These are phyloP conservation scores for Clarireedia sp. DNA, from an alignment of 2,329 filamentous ascomycete genomes.

Conservation along the genomic window DNA sequence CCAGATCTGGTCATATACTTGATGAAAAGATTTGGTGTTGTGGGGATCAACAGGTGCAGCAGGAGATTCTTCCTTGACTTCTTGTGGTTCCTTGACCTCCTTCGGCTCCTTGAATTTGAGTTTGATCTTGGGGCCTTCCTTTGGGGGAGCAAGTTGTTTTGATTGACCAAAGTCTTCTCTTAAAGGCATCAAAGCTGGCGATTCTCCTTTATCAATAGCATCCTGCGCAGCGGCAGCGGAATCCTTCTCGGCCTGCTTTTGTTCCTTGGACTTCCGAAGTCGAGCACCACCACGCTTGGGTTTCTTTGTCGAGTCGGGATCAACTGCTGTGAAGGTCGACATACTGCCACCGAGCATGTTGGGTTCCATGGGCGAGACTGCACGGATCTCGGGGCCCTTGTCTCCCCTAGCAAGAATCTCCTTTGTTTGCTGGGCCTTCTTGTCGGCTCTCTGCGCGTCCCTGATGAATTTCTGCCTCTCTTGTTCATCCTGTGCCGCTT, in stretches of 20 bases:
- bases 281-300: slow-evolving; percentile 47
- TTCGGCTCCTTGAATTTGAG: slow-evolving; percentile 36
- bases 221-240: slow-evolving; percentile 83
- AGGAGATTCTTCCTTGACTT: slow-evolving; percentile 37
- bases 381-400: slow-evolving; percentile 63
- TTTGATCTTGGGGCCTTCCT: slow-evolving; percentile 50
- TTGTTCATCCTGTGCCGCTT: slow-evolving; percentile 70
- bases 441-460: slow-evolving; percentile 82
- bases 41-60: slow-evolving; percentile 38
- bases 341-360: slow-evolving; percentile 80
- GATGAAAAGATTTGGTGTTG: slow-evolving; percentile 87
- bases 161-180: slow-evolving; percentile 5
- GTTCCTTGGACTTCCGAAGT: slow-evolving; percentile 84
- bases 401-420: slow-evolving; percentile 79
- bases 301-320: slow-evolving; percentile 43
- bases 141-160: slow-evolving; percentile 29
- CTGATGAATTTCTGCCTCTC: slow-evolving; percentile 74
- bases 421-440: slow-evolving; percentile 88
- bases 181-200: slow-evolving; percentile 48
- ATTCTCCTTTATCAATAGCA: slow-evolving; percentile 70
- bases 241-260: slow-evolving; percentile 73
- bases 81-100: slow-evolving; percentile 25
- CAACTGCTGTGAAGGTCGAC: slow-evolving; percentile 64
- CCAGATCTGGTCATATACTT: slow-evolving; percentile 97
- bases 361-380: slow-evolving; percentile 62